phyloP scores from a whole-genome alignment of 768 basidiomycete genomes.

The Lactifluus subvellereus region DNA sequence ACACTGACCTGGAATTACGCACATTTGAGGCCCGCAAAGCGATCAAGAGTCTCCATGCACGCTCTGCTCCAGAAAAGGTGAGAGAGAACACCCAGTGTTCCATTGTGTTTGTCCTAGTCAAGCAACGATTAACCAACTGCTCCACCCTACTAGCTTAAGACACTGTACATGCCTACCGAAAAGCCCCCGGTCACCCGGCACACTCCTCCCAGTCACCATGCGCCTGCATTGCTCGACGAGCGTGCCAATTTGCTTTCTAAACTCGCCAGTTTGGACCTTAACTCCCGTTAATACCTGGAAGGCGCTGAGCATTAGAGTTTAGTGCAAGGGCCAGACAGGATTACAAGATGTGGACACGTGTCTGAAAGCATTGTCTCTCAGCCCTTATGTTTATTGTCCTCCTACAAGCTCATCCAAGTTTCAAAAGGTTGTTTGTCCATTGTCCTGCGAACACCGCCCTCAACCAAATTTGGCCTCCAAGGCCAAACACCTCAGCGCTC shows the following conservation, averaged over 20 bases:
- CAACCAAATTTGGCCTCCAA: neutral
- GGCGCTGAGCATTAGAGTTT: conserved; percentile 9
- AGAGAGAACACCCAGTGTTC: neutral
- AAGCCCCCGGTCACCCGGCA: conserved; percentile 30
- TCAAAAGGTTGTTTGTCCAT: neutral
- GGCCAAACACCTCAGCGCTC: neutral
- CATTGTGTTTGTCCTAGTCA: neutral
- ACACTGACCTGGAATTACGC: conserved; percentile 46
- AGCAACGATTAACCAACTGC: neutral
- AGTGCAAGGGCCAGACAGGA: neutral
- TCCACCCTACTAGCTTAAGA: neutral
- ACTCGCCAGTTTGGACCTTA: conserved; percentile 41
- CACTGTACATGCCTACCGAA: conserved; percentile 1
- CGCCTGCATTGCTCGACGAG: conserved; percentile 49
- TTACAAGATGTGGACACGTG: neutral
- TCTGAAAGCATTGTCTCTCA: conserved; percentile 5
- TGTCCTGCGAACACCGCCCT: neutral
- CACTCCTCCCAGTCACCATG: conserved; percentile 39
- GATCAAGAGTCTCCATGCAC: neutral
- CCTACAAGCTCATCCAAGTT: neutral
- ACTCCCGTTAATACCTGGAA: neutral
- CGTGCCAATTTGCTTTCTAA: conserved; percentile 51
- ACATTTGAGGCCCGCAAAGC: conserved; percentile 34
- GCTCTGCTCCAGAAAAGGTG: conserved; percentile 11
- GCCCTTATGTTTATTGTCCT: conserved; percentile 8